A percentile compares a stretch with the other conserved stretches of the same genome.
These are phyloP conservation scores for Starmerella vaccinii DNA, from an alignment of 805 yeast genomes.

Conservation along the genomic window DNA sequence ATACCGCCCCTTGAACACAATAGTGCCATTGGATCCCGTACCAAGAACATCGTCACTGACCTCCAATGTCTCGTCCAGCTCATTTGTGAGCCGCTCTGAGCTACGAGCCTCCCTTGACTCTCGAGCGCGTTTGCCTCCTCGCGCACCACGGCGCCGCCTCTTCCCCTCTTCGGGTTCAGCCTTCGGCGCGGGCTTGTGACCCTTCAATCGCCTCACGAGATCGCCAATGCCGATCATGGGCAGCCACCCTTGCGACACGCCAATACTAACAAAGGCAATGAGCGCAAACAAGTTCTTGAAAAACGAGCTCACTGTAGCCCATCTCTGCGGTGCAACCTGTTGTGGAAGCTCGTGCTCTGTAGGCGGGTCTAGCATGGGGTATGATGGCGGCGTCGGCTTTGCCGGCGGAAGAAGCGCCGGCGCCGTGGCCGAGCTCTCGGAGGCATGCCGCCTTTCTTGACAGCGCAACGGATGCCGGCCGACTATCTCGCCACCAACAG, in stretches of 20 bases:
- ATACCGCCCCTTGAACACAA: constrained; percentile 80
- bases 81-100: neutral
- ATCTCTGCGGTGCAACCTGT: neutral
- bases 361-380: constrained; percentile 16
- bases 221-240: constrained; percentile 9
- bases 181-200: neutral
- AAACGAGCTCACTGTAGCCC: neutral
- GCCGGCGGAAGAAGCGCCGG: constrained; percentile 14
- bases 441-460: constrained; percentile 14
- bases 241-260: constrained; percentile 11
- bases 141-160: constrained; percentile 69
- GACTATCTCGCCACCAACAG: constrained; percentile 16
- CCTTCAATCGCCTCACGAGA: neutral
- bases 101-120: neutral
- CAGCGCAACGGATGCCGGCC: constrained; percentile 28
- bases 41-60: constrained; percentile 75
- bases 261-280: neutral
- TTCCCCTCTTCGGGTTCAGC: constrained; percentile 27
- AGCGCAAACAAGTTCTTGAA: neutral
- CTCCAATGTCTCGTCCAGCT: constrained; percentile 19
- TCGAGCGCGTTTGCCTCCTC: constrained; percentile 48
- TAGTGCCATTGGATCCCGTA: constrained; percentile 94
- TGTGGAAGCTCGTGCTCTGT: neutral
- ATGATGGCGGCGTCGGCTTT: neutral
- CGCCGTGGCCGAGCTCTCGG: constrained; percentile 10